Percentiles rank a stretch among this genome's conserved stretches.
Evolutionary conservation across 2,329 filamentous ascomycete species (phyloP).

Genomic region (Annulohypoxylon truncatum): DNA sequence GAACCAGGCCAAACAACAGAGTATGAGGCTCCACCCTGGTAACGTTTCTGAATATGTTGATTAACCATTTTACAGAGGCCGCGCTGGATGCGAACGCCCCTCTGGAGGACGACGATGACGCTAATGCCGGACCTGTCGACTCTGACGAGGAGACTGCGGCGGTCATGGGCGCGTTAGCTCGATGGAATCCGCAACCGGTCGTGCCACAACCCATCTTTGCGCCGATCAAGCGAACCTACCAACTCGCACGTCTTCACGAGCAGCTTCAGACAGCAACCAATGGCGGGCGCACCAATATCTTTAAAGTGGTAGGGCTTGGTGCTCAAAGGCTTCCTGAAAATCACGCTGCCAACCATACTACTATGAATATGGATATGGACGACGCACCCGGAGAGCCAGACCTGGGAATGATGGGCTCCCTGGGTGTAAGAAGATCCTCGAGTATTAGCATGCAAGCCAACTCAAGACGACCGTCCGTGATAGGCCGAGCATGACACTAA

Average conservation of each 20-base stretch:
- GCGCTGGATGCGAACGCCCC: constrained; percentile 95
- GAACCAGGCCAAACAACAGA: constrained; percentile 98
- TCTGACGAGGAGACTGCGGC: constrained; percentile 93
- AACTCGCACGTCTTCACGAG: constrained; percentile 71
- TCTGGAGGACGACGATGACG: constrained; percentile 85
- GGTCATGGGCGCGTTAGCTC: constrained; percentile 83
- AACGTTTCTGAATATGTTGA: constrained; percentile 21
- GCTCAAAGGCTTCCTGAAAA: constrained; percentile 65
- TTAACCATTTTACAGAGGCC: constrained; percentile 71
- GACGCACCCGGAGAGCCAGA: constrained; percentile 71
- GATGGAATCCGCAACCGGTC: constrained; percentile 82
- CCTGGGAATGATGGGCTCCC: constrained; percentile 54
- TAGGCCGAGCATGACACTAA: constrained; percentile 57
- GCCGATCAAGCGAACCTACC: constrained; percentile 72
- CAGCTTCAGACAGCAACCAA: constrained; percentile 75
- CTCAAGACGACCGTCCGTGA: constrained; percentile 60
- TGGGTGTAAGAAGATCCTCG: constrained; percentile 56
- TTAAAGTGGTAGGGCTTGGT: constrained; percentile 68
- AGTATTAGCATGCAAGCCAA: constrained; percentile 59
- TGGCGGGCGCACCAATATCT: constrained; percentile 73
- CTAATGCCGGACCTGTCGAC: constrained; percentile 83
- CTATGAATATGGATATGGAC: constrained; percentile 58
- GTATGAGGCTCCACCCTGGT: constrained; percentile 62
- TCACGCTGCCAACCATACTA: constrained; percentile 61
- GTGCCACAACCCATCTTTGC: constrained; percentile 72